Evolutionary conservation across 2,329 filamentous ascomycete species (phyloP).

Genomic region (Septoria petroselini): DNA sequence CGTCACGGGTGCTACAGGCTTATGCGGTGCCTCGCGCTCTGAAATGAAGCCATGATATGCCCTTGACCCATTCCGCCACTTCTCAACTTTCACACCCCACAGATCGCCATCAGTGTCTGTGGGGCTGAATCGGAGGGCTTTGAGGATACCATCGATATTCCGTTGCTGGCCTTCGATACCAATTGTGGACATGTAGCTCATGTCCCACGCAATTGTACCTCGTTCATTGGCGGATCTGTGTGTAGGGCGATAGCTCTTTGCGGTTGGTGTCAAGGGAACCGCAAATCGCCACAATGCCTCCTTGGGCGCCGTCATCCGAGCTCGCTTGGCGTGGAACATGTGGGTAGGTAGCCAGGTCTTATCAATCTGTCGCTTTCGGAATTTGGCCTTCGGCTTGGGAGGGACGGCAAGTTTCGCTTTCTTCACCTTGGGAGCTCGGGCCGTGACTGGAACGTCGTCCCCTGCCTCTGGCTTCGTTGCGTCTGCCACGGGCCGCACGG

Average conservation of each 20-base stretch:
- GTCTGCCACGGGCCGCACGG: constrained; percentile 18
- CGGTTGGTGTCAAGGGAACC: constrained; percentile 77
- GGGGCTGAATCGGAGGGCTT: constrained; percentile 57
- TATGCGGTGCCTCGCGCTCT: constrained; percentile 54
- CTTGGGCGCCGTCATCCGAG: constrained; percentile 77
- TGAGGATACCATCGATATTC: constrained; percentile 65
- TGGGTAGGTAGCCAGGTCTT: constrained; percentile 97
- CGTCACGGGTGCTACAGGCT: constrained; percentile 66
- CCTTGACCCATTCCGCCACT: constrained; percentile 66
- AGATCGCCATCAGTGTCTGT: constrained; percentile 36
- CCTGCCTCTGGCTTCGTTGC: constrained; percentile 16
- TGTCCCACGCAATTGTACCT: constrained; percentile 85
- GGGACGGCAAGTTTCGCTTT: constrained; percentile 67
- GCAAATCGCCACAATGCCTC: constrained; percentile 87
- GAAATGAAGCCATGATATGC: constrained; percentile 57
- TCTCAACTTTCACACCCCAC: constrained; percentile 63
- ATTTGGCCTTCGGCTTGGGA: constrained; percentile 63
- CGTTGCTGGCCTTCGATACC: constrained; percentile 65
- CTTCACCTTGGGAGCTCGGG: constrained; percentile 62
- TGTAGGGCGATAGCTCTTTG: constrained; percentile 84
- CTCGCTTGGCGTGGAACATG: constrained; percentile 87
- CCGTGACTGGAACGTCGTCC: constrained; percentile 34
- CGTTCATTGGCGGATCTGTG: constrained; percentile 73
- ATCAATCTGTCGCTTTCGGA: constrained; percentile 76
- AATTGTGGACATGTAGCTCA: constrained; percentile 89